Conservation (phyloP, 805 yeast species). For the Blastobotrys chiropterorum region DNA sequence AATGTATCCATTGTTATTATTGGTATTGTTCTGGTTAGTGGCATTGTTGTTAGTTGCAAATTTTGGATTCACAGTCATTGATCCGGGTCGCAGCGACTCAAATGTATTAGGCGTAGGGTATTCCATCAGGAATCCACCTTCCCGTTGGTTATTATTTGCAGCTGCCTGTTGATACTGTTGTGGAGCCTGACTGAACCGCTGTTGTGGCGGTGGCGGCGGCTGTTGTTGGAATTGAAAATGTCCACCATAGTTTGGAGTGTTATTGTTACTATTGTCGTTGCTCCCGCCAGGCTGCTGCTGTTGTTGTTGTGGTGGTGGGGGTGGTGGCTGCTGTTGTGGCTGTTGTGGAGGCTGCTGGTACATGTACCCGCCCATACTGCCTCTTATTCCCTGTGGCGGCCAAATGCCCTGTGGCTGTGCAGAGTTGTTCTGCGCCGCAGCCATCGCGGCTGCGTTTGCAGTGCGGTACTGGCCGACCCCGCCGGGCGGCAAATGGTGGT, state of each 20-base stretch:
- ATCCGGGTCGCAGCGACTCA: neutral
- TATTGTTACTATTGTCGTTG: slow-evolving; percentile 2
- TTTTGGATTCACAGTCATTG: neutral
- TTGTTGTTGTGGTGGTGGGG: slow-evolving; percentile 8
- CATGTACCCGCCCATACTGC: neutral
- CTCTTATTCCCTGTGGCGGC: neutral
- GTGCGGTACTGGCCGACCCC: slow-evolving; percentile 3
- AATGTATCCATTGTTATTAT: neutral
- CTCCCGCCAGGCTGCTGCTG: slow-evolving; percentile 7
- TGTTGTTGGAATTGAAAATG: neutral
- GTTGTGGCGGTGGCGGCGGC: slow-evolving; percentile 9
- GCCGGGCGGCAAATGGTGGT: slow-evolving; percentile 7
- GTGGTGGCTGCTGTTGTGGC: slow-evolving; percentile 9
- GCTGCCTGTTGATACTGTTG: slow-evolving; percentile 15
- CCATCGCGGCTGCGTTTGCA: slow-evolving; percentile 5
- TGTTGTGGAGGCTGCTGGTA: slow-evolving; percentile 5
- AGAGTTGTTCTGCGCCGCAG: neutral
- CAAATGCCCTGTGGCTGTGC: neutral
- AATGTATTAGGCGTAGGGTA: neutral
- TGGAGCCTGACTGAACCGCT: slow-evolving; percentile 15
- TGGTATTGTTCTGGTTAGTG: neutral
- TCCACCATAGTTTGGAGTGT: neutral
- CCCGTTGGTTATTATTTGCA: neutral
- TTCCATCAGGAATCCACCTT: neutral
- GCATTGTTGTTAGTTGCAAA: neutral